Percentiles rank a stretch among this genome's conserved stretches.
Conservation (phyloP, 441 rosid genomes). For the Aquilaria agallochum region DNA sequence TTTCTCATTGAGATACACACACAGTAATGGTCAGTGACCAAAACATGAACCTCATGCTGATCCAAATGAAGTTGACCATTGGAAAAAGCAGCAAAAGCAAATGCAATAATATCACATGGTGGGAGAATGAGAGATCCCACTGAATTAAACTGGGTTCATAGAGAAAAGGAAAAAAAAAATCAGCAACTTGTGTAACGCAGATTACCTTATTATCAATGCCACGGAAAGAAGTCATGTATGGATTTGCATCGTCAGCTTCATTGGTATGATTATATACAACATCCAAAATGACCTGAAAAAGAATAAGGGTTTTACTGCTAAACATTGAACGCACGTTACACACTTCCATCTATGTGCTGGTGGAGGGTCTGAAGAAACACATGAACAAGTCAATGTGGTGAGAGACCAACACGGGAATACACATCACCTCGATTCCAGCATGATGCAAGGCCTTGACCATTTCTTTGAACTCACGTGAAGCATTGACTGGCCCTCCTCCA, state of each 20-base stretch:
- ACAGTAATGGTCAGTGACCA: too few species aligned
- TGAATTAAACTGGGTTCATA: neutral
- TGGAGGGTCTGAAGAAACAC: too few species aligned
- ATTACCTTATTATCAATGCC: slow-evolving; percentile 92
- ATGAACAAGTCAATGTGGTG: too few species aligned
- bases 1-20: too few species aligned
- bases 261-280: slow-evolving; percentile 97
- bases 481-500: slow-evolving; percentile 81
- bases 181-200: neutral
- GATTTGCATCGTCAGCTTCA: slow-evolving; percentile 83
- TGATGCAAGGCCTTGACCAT: slow-evolving; percentile 95
- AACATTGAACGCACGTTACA: slow-evolving; percentile 7
- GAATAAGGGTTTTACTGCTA: slow-evolving; percentile 11
- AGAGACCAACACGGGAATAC: neutral
- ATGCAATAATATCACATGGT: too few species aligned
- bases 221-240: slow-evolving; percentile 89
- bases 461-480: slow-evolving; percentile 83
- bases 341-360: slow-evolving; percentile 6
- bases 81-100: too few species aligned
- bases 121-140: too few species aligned
- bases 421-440: slow-evolving; percentile 88
- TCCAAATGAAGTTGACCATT: too few species aligned
- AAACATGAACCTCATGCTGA: too few species aligned
- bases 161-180: neutral
- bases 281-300: slow-evolving; percentile 83